Evolutionary conservation across 2,329 filamentous ascomycete species (phyloP).

Genomic region (Trematosphaeria pertusa): DNA sequence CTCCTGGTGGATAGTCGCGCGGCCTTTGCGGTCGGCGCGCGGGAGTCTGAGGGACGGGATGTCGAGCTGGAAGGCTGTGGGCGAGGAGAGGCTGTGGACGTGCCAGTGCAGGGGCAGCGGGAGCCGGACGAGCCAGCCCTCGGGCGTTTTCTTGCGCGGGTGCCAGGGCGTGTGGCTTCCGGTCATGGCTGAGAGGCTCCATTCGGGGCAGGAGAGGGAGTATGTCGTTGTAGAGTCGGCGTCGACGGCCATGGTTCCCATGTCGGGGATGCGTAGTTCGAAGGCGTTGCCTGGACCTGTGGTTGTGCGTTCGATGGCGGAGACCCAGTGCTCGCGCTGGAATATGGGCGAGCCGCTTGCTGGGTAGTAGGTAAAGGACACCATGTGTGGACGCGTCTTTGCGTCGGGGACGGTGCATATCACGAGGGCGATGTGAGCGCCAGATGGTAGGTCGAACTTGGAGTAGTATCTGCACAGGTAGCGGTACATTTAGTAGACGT

Average conservation of each 20-base stretch:
- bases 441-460: conserved; percentile 57
- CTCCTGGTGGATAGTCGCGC: conserved; percentile 55
- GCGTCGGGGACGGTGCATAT: conserved; percentile 56
- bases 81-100: conserved; percentile 55
- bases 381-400: conserved; percentile 49
- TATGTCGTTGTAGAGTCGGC: conserved; percentile 49
- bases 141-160: conserved; percentile 48
- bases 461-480: no score
- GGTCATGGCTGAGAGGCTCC: conserved; percentile 51
- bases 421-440: conserved; percentile 55
- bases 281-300: conserved; percentile 45
- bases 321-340: conserved; percentile 54
- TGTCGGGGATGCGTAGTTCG: conserved; percentile 48
- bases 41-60: conserved; percentile 41
- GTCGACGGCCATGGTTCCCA: conserved; percentile 49
- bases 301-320: conserved; percentile 45
- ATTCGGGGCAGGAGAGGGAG: conserved; percentile 36
- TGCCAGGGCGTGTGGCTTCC: conserved; percentile 50
- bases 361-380: conserved; percentile 60
- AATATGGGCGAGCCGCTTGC: conserved; percentile 39
- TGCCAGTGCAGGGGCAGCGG: conserved; percentile 61
- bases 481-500: no score
- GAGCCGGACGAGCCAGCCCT: conserved; percentile 53
- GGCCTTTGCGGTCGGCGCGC: conserved; percentile 36
- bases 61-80: conserved; percentile 47